Conservation (phyloP, 208 protist genomes). For the Tetramitus jugosus region DNA sequence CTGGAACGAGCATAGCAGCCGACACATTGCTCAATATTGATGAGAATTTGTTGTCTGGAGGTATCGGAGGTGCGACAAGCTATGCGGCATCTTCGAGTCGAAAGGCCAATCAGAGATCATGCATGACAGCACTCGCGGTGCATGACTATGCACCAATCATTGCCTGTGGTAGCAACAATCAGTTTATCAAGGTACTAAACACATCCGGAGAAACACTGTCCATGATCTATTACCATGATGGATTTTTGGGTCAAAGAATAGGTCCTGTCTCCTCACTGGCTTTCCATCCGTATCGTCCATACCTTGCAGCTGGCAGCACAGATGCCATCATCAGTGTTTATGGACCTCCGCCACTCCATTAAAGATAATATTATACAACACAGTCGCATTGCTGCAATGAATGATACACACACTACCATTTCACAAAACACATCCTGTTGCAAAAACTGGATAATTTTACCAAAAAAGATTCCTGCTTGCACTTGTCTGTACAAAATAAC, state of each 20-base stretch:
- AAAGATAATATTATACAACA: no score
- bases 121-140: not conserved
- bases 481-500: no score
- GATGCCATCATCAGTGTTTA: slow-evolving; percentile 20
- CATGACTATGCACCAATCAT: slow-evolving; percentile 26
- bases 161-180: slow-evolving; percentile 6
- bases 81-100: not conserved
- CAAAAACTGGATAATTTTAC: no score
- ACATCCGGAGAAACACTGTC: not conserved
- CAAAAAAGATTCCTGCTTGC: no score
- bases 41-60: no score
- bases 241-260: slow-evolving; percentile 27
- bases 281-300: slow-evolving; percentile 22
- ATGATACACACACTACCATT: no score
- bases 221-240: slow-evolving; percentile 27
- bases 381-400: no score
- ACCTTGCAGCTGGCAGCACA: slow-evolving; percentile 5
- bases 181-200: slow-evolving; percentile 25
- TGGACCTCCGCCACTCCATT: no score
- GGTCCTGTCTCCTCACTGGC: slow-evolving; percentile 19
- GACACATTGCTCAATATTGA: no score
- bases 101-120: not conserved
- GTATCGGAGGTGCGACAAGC: no score
- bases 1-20: no score
- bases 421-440: no score